These are phyloP conservation scores for Trichophyton equinum DNA, from an alignment of 2,329 filamentous ascomycete genomes.

Conservation along the genomic window DNA sequence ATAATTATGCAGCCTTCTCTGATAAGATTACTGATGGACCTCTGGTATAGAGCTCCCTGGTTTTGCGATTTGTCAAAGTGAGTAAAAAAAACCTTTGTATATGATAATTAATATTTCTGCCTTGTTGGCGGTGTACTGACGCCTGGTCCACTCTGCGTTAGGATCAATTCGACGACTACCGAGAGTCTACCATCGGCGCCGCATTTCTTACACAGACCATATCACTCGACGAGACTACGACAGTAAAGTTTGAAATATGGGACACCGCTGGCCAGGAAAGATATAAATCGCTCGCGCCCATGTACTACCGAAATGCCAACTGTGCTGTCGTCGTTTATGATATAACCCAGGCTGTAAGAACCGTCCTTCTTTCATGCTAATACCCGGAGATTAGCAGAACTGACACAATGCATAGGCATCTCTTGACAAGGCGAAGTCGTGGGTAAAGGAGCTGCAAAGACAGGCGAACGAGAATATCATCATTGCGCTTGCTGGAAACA, in stretches of 20 bases:
- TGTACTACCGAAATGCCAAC: conserved; percentile 99
- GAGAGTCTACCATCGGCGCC: conserved; percentile 95
- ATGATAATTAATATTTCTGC: not conserved
- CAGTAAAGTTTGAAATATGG: conserved; percentile 99
- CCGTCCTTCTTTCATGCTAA: not conserved
- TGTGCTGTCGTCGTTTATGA: conserved; percentile 98
- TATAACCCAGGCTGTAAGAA: conserved; percentile 90
- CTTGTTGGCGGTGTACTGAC: not conserved
- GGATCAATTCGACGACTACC: conserved; percentile 99
- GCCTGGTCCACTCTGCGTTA: conserved; percentile 26
- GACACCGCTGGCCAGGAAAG: conserved; percentile 96
- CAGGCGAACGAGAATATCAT: conserved; percentile 99
- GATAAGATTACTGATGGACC: conserved; percentile 18
- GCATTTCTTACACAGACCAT: conserved; percentile 99
- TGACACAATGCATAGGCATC: conserved; percentile 52
- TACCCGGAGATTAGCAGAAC: not conserved
- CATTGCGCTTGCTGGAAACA: conserved; percentile 95
- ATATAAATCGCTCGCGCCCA: conserved; percentile 96
- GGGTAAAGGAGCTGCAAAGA: conserved; percentile 97
- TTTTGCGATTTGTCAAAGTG: conserved; percentile 96
- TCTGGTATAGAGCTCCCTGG: conserved; percentile 69
- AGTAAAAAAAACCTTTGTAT: conserved; percentile 16
- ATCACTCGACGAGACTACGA: conserved; percentile 92
- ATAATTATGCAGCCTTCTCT: conserved; percentile 1
- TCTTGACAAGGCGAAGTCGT: conserved; percentile 96